A percentile compares a stretch with the other conserved stretches of the same genome.
Conservation (phyloP, 345 rosid species). For the Brassica cretica region DNA sequence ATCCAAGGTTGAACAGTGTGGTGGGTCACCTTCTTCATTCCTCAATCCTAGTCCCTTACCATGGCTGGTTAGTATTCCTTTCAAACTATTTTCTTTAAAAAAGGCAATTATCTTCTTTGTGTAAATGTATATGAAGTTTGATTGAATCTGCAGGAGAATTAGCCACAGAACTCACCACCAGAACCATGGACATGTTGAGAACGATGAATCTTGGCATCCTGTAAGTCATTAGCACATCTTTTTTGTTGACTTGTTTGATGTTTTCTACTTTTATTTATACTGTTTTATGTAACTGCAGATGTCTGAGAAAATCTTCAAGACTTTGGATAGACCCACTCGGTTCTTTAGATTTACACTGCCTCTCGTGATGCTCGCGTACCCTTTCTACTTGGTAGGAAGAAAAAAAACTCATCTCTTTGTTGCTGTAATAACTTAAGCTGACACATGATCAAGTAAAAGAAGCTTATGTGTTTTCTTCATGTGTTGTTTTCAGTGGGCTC, state of each 20-base stretch:
- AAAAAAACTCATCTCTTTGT: conserved; percentile 32
- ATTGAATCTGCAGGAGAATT: conserved; percentile 62
- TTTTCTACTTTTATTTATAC: background rate
- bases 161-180: conserved; percentile 95
- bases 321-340: conserved; percentile 46
- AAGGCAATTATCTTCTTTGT: background rate
- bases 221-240: conserved; percentile 35
- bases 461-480: conserved; percentile 16
- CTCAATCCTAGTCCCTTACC: conserved; percentile 82
- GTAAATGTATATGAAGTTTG: background rate
- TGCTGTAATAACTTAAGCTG: conserved; percentile 4
- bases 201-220: conserved; percentile 94
- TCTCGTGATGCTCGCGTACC: conserved; percentile 85
- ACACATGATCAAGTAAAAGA: background rate
- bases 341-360: conserved; percentile 70
- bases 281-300: conserved; percentile 46
- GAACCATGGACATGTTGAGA: conserved; percentile 88
- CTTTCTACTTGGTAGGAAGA: conserved; percentile 72
- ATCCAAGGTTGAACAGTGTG: conserved; percentile 62
- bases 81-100: background rate
- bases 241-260: too few species aligned
- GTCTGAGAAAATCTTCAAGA: conserved; percentile 67
- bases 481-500: conserved; percentile 55
- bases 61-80: conserved; percentile 72
- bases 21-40: conserved; percentile 83